These are phyloP conservation scores for Giardia duodenalis DNA, from an alignment of 208 protist species.

Conservation along the genomic window DNA sequence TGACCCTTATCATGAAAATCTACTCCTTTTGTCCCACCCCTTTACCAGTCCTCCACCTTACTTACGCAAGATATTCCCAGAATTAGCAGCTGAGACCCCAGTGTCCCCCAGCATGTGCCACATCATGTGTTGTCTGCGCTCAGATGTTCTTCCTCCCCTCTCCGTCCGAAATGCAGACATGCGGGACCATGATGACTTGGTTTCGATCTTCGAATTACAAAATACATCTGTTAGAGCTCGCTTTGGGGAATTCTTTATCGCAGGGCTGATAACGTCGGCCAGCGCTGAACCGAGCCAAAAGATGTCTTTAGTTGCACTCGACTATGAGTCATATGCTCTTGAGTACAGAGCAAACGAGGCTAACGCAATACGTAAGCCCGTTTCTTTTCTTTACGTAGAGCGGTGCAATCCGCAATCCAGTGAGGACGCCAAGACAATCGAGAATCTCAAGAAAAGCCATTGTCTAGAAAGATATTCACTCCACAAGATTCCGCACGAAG, in stretches of 20 bases:
- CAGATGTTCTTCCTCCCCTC: slow-evolving; percentile 14
- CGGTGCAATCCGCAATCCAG: not conserved
- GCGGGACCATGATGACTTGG: slow-evolving; percentile 28
- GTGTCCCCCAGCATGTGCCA: not conserved
- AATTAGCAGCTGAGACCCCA: not conserved
- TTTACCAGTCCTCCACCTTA: not conserved
- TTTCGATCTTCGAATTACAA: slow-evolving; percentile 7
- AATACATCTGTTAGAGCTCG: not conserved
- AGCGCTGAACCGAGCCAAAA: not conserved
- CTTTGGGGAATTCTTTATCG: slow-evolving; percentile 25
- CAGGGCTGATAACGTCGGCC: not conserved
- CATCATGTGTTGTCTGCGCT: not conserved
- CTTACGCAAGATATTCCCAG: not conserved
- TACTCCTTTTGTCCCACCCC: not conserved
- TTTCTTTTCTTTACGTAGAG: slow-evolving; percentile 15
- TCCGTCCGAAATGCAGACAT: not conserved
- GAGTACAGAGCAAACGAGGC: not conserved
- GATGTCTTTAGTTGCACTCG: not conserved
- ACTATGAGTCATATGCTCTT: not conserved
- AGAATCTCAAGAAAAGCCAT: not conserved
- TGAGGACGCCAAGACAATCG: not conserved
- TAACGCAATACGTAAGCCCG: not conserved
- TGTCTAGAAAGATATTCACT: not conserved
- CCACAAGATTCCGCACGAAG: not conserved
- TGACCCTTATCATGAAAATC: not conserved